Conservation (phyloP, 495 filamentous ascomycete species). For the Neurospora discreta region DNA sequence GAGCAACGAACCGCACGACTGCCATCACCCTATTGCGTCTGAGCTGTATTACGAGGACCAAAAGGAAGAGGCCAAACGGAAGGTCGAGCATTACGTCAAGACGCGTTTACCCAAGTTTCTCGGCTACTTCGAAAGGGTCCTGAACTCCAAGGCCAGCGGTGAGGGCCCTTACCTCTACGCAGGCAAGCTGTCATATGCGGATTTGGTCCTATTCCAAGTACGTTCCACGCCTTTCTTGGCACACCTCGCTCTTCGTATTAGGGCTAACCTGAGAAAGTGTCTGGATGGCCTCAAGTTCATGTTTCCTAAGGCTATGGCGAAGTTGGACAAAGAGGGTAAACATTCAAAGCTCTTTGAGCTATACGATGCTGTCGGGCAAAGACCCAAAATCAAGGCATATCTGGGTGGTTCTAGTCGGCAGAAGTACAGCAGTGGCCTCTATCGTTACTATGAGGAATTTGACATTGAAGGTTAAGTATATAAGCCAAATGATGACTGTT, state of each 20-base stretch:
- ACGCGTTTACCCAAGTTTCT: conserved; percentile 56
- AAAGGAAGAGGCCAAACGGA: conserved; percentile 44
- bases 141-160: conserved; percentile 42
- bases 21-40: conserved; percentile 51
- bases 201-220: conserved; percentile 58
- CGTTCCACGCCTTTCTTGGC: not conserved
- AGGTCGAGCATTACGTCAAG: conserved; percentile 39
- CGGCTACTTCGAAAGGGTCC: conserved; percentile 50
- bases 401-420: conserved; percentile 45
- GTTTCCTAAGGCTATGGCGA: conserved; percentile 49
- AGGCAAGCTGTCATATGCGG: conserved; percentile 49
- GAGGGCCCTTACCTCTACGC: conserved; percentile 50
- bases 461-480: conserved; percentile 26
- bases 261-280: conserved; percentile 17
- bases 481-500: not conserved
- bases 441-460: conserved; percentile 51
- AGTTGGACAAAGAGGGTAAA: conserved; percentile 34
- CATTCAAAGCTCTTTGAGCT: conserved; percentile 41
- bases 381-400: conserved; percentile 47
- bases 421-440: conserved; percentile 45
- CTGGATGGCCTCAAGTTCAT: conserved; percentile 44
- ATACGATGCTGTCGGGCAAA: conserved; percentile 42
- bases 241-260: not conserved
- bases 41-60: conserved; percentile 56
- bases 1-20: conserved; percentile 54